phyloP scores from a whole-genome alignment of 2,329 filamentous ascomycete genomes.

The Penicillium sp. region DNA sequence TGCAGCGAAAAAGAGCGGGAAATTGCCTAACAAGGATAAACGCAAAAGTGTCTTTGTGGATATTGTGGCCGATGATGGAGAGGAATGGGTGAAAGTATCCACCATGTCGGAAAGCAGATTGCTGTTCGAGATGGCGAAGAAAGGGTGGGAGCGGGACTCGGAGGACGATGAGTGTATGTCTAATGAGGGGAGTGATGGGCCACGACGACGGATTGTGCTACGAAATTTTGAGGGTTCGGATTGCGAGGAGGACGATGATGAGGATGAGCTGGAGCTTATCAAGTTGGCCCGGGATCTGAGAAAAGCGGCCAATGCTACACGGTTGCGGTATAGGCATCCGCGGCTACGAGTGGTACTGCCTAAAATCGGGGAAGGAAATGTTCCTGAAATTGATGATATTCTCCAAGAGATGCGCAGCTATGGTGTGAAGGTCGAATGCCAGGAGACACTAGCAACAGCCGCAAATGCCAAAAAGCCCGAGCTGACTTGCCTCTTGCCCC shows the following conservation, averaged over 20 bases:
- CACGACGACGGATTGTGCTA: slow-evolving; percentile 30
- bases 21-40: slow-evolving; percentile 45
- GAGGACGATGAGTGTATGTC: slow-evolving; percentile 54
- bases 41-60: slow-evolving; percentile 65
- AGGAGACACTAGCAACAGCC: slow-evolving; percentile 28
- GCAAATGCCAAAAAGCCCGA: slow-evolving; percentile 24
- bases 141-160: slow-evolving; percentile 63
- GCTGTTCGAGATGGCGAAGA: slow-evolving; percentile 71
- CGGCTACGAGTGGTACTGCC: slow-evolving; percentile 66
- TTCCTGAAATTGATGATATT: slow-evolving; percentile 62
- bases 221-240: slow-evolving; percentile 42
- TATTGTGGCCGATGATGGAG: slow-evolving; percentile 66
- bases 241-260: slow-evolving; percentile 52
- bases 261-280: slow-evolving; percentile 64
- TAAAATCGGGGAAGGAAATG: slow-evolving; percentile 59
- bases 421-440: slow-evolving; percentile 53
- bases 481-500: slow-evolving; percentile 47
- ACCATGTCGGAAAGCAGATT: slow-evolving; percentile 68
- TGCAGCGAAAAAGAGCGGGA: slow-evolving; percentile 24
- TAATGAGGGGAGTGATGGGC: slow-evolving; percentile 32
- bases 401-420: slow-evolving; percentile 61
- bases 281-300: slow-evolving; percentile 65
- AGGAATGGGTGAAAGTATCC: slow-evolving; percentile 72
- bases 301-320: slow-evolving; percentile 61
- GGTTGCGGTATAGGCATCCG: slow-evolving; percentile 66